These are phyloP conservation scores for Stephanodiscus triporus DNA, from an alignment of 108 stramenopile genomes.

Conservation along the genomic window DNA sequence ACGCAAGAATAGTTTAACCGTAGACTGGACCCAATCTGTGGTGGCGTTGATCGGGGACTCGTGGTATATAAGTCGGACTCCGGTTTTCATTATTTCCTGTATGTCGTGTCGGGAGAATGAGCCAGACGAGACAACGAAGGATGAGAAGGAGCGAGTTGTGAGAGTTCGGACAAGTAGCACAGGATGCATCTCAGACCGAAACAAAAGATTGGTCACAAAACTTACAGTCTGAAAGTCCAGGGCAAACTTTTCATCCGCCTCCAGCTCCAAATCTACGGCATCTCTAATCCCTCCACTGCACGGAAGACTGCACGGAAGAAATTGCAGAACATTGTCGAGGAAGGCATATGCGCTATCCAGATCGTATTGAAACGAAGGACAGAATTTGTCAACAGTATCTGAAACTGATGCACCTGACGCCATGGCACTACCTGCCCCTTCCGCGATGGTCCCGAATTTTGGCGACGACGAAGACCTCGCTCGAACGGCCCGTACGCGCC, in stretches of 20 bases:
- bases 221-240: constrained; percentile 36
- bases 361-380: constrained; percentile 17
- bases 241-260: constrained; percentile 21
- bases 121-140: background rate
- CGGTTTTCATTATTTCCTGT: constrained; percentile 54
- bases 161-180: background rate
- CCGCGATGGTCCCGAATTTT: background rate
- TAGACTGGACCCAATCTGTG: constrained; percentile 52
- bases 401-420: background rate
- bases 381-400: constrained; percentile 14
- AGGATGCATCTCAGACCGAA: constrained; percentile 3
- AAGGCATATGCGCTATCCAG: constrained; percentile 22
- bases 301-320: constrained; percentile 15
- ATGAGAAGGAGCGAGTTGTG: background rate
- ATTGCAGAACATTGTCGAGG: background rate
- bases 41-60: constrained; percentile 31
- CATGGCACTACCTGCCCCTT: background rate
- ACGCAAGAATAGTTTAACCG: constrained; percentile 55
- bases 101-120: background rate
- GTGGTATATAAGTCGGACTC: constrained; percentile 65
- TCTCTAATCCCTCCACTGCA: constrained; percentile 3
- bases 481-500: background rate
- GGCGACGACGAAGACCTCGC: background rate
- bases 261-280: constrained; percentile 25
- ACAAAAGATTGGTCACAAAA: background rate